Evolutionary conservation across 306 rosid species (phyloP), one percentile per base, ranked within the genome.

Genomic region (Gastrolobium villosum): DNA sequence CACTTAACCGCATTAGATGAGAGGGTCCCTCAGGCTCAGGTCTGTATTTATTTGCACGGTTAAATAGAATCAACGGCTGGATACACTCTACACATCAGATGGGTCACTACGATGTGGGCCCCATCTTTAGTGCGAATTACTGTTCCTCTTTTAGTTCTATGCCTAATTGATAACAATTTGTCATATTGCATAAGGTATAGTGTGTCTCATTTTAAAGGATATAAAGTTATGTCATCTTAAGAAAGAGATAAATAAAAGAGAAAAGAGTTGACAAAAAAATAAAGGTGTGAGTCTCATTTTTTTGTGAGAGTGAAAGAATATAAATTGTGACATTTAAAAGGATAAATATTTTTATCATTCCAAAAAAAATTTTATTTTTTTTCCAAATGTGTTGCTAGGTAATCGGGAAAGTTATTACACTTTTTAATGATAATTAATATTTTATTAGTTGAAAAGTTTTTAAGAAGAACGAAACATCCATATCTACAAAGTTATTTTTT

Each of bases 21-120:
- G 89, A 28, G 93, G 97, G 98, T 37, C 92, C 97, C 89, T 37
- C 84, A 9, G 39, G 9, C 53, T 26, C 11, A 5, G n/a, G 6
- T 31, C 72, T 49, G 78, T 54, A 76, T 83, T 60, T 85, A 81
- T 80, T 62, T 80, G 48, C 69, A 71, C 44, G 31, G 39, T 82
- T 43, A 52, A 72, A 28, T 71, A 6, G 20, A 26, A 78, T 87
- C 64, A 63, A 84, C 88, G 93, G 92, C 31, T 65, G 26, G 73
- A 60, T 50, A 2, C 5, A 5, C 46, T 62, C 65, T 13, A 32
- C 6, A 3, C 5, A 15, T 34, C 0, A 7, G 15, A 6, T 75
- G 56, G 34, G 3, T 37, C 52, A 8, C 1, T 65, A 6, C 7
- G 83, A 78, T 80, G 57, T 14, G 20, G 44, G 6, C 36, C 26